Evolutionary conservation across 495 filamentous ascomycete genomes (phyloP).

Genomic region (Tuber indicum): DNA sequence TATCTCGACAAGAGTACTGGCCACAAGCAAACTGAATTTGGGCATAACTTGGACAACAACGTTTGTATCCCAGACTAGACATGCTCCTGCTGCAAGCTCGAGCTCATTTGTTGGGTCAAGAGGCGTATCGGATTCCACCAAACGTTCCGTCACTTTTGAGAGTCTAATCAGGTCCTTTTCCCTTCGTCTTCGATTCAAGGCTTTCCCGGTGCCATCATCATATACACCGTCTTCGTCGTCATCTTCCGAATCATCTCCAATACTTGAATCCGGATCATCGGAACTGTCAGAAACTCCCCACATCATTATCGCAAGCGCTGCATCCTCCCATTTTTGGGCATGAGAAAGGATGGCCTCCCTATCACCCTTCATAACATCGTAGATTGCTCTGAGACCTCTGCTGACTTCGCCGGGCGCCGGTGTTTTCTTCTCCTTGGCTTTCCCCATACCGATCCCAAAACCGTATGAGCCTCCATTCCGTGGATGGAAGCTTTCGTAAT

Average conservation of each 20-base stretch:
- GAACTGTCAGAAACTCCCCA: conserved; percentile 23
- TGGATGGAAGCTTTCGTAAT: conserved; percentile 19
- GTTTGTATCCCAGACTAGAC: conserved; percentile 27
- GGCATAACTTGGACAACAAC: conserved; percentile 27
- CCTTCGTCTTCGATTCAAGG: conserved; percentile 13
- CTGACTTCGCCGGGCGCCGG: conserved; percentile 28
- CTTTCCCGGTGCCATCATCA: not conserved
- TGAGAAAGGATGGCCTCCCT: conserved; percentile 28
- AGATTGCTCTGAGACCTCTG: conserved; percentile 24
- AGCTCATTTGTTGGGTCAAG: conserved; percentile 29
- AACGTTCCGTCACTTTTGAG: conserved; percentile 13
- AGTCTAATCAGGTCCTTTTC: conserved; percentile 24
- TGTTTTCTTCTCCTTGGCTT: conserved; percentile 2
- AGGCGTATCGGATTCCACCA: conserved; percentile 30
- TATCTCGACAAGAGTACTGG: conserved; percentile 34
- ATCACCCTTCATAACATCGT: conserved; percentile 37
- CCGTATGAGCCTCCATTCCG: conserved; percentile 8
- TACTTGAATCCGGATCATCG: conserved; percentile 19
- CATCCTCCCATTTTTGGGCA: conserved; percentile 37
- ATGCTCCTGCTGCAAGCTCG: conserved; percentile 23
- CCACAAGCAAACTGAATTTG: conserved; percentile 34
- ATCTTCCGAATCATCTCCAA: conserved; percentile 32
- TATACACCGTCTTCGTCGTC: conserved; percentile 1
- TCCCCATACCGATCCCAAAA: conserved; percentile 12
- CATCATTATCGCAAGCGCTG: conserved; percentile 29